A percentile compares a stretch with the other conserved stretches of the same genome.
phyloP scores from a whole-genome alignment of 345 rosid genomes.

The Raphanus raphanistrum region DNA sequence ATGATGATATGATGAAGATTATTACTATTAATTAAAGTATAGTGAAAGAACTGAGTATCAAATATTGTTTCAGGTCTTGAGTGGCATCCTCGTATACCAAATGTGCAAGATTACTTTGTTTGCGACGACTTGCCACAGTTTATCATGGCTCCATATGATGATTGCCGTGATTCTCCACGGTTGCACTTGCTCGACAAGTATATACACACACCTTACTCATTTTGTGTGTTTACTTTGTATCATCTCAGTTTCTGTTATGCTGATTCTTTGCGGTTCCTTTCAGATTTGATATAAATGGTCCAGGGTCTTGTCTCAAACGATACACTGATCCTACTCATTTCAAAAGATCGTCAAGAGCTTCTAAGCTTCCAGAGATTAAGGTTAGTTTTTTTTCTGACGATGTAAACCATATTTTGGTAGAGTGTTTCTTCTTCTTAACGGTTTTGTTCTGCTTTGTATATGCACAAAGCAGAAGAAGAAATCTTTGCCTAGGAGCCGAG shows the following conservation, averaged over 20 bases:
- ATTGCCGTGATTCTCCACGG: constrained; percentile 72
- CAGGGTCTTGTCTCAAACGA: constrained; percentile 86
- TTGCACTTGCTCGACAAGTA: constrained; percentile 90
- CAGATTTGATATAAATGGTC: constrained; percentile 87
- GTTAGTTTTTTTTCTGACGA: constrained; percentile 41
- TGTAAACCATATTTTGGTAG: neutral
- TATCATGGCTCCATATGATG: constrained; percentile 86
- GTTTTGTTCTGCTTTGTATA: neutral
- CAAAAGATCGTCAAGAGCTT: constrained; percentile 59
- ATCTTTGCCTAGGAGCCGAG: constrained; percentile 10
- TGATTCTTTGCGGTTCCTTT: constrained; percentile 33
- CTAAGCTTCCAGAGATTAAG: constrained; percentile 59
- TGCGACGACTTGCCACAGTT: constrained; percentile 77
- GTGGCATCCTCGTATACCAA: constrained; percentile 77
- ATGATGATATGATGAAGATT: constrained; percentile 46
- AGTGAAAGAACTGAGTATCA: constrained; percentile 15
- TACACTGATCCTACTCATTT: constrained; percentile 91
- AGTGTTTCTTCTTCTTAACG: neutral
- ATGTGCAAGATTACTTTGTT: constrained; percentile 74
- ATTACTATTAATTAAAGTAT: neutral
- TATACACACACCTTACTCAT: constrained; percentile 2
- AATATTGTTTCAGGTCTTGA: constrained; percentile 65
- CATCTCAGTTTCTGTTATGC: neutral
- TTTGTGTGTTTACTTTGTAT: neutral
- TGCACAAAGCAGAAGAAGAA: constrained; percentile 30